phyloP scores from a whole-genome alignment of 129 eudicot species.

The Saussurea involucrata region DNA sequence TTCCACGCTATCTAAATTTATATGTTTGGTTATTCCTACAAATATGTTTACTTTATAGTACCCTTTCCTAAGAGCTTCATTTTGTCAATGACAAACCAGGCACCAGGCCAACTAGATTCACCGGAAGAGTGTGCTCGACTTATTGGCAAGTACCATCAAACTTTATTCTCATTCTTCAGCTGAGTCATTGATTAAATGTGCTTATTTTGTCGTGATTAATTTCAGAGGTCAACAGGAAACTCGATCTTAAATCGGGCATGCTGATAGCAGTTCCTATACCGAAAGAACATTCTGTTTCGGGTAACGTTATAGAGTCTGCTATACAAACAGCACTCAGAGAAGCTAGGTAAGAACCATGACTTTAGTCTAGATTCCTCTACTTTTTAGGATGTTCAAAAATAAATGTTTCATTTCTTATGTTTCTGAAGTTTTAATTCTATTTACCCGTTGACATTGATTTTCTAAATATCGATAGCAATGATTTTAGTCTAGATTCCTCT shows the following conservation, averaged over 20 bases:
- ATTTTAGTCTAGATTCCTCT: neutral
- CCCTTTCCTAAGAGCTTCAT: conserved; percentile 9
- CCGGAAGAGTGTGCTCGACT: conserved; percentile 93
- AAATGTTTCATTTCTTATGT: neutral
- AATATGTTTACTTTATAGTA: neutral
- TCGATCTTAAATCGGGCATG: conserved; percentile 64
- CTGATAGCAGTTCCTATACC: conserved; percentile 90
- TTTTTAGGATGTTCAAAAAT: neutral
- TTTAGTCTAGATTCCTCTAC: no score
- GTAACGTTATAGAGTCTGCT: conserved; percentile 79
- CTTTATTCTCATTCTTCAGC: neutral
- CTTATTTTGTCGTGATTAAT: conserved; percentile 10
- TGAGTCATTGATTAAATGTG: neutral
- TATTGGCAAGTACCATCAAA: conserved; percentile 49
- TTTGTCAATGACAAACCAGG: conserved; percentile 37
- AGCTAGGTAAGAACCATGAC: conserved; percentile 59
- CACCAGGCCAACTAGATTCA: conserved; percentile 72
- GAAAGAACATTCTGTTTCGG: conserved; percentile 83
- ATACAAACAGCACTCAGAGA: conserved; percentile 87
- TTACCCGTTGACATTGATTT: neutral
- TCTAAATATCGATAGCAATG: neutral
- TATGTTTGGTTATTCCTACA: neutral
- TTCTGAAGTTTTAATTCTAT: neutral
- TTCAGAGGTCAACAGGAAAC: conserved; percentile 70
- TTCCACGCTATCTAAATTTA: neutral